Percentiles rank a stretch among this genome's conserved stretches.
These are phyloP conservation scores for Chenopodium berlandieri DNA, from an alignment of 148 eudicot species.

Conservation along the genomic window DNA sequence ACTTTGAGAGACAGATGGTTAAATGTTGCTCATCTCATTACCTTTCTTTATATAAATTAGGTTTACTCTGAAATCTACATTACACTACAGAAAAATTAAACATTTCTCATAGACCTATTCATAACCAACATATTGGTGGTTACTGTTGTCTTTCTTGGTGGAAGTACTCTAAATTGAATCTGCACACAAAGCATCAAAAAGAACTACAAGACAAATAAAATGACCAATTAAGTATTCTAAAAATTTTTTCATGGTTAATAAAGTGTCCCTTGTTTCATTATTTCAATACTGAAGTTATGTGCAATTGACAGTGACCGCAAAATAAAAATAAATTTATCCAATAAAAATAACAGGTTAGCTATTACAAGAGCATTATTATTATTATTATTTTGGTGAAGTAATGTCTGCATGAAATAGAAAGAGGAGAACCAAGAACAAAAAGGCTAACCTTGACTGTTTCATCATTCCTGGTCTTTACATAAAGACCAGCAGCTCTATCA, in stretches of 20 bases:
- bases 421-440: neutral
- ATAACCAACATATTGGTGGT: neutral
- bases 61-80: no score
- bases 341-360: neutral
- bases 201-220: neutral
- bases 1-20: neutral
- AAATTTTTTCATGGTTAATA: neutral
- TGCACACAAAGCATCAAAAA: neutral
- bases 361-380: neutral
- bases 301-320: no score
- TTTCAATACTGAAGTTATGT: neutral
- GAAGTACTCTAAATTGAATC: neutral
- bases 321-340: no score
- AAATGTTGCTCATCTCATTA: neutral
- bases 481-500: slow-evolving; percentile 87
- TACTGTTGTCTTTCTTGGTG: neutral
- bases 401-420: neutral
- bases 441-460: slow-evolving; percentile 74
- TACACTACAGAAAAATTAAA: neutral
- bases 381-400: neutral
- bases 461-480: slow-evolving; percentile 74
- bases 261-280: neutral
- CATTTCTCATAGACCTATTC: neutral
- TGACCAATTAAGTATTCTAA: neutral
- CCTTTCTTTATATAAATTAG: no score